These are phyloP conservation scores for Chaetomiaceae sp. DNA, from an alignment of 2,329 filamentous ascomycete species.

Conservation along the genomic window DNA sequence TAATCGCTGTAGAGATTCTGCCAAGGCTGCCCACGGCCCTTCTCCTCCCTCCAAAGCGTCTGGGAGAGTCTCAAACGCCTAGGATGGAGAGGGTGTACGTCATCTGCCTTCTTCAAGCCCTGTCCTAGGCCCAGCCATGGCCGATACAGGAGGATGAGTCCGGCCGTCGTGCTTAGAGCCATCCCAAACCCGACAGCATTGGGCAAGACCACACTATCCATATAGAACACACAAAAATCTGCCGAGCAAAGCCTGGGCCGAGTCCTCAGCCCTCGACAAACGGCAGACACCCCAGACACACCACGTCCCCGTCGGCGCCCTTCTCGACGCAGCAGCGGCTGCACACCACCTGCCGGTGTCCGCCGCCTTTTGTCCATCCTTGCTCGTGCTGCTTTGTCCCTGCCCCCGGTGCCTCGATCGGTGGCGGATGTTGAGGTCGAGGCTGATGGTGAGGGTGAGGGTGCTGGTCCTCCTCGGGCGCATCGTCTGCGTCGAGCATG, in stretches of 20 bases:
- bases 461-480: slow-evolving; percentile 6
- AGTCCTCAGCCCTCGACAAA: slow-evolving; percentile 26
- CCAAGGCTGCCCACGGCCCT: too few relatives aligned
- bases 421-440: not conserved
- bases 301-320: slow-evolving; percentile 59
- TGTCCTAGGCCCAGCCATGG: too few relatives aligned
- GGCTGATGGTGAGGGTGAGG: not conserved
- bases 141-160: too few relatives aligned
- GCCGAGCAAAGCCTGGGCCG: not conserved
- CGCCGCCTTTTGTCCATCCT: slow-evolving; percentile 38
- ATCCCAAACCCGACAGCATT: too few relatives aligned
- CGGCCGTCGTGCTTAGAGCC: too few relatives aligned
- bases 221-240: not conserved
- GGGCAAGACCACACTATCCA: too few relatives aligned
- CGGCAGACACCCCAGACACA: slow-evolving; percentile 59
- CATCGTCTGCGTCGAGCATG: slow-evolving; percentile 43
- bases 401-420: not conserved
- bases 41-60: too few relatives aligned
- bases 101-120: too few relatives aligned
- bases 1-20: too few relatives aligned
- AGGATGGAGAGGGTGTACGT: too few relatives aligned
- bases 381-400: not conserved
- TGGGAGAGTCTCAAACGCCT: too few relatives aligned
- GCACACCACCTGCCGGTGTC: slow-evolving; percentile 55
- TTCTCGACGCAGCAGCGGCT: slow-evolving; percentile 65